Evolutionary conservation across 2,329 filamentous ascomycete species (phyloP).

Genomic region (Colletotrichum neosansevieriae): DNA sequence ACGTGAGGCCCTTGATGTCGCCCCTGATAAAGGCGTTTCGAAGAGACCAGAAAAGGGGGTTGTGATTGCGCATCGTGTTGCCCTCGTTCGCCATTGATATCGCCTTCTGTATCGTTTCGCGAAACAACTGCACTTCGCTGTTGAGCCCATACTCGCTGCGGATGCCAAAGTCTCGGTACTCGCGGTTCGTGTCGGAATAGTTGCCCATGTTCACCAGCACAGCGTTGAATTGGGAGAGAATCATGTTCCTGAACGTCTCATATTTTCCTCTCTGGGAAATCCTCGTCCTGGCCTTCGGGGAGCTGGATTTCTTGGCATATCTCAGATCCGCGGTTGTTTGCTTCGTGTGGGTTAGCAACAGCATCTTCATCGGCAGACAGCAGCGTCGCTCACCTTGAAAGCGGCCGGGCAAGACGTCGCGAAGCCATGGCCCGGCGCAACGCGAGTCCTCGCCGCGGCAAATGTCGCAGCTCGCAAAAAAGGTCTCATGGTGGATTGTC

Average conservation of each 20-base stretch:
- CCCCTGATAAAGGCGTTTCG: slow-evolving; percentile 69
- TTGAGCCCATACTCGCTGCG: slow-evolving; percentile 55
- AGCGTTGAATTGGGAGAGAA: slow-evolving; percentile 36
- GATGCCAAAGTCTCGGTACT: slow-evolving; percentile 42
- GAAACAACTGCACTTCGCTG: slow-evolving; percentile 60
- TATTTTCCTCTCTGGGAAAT: slow-evolving; percentile 25
- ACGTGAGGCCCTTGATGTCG: slow-evolving; percentile 63
- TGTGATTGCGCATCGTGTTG: slow-evolving; percentile 54
- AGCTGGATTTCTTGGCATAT: not conserved
- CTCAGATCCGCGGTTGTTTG: not conserved
- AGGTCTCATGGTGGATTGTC: slow-evolving; percentile 37
- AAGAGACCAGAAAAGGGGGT: slow-evolving; percentile 69
- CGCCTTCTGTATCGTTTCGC: slow-evolving; percentile 57
- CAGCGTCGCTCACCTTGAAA: slow-evolving; percentile 25
- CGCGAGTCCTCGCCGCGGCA: slow-evolving; percentile 23
- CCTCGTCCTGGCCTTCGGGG: not conserved
- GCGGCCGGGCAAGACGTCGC: slow-evolving; percentile 30
- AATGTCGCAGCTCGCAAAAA: slow-evolving; percentile 26
- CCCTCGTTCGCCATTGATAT: slow-evolving; percentile 58
- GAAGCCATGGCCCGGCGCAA: slow-evolving; percentile 35
- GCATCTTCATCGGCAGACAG: not conserved
- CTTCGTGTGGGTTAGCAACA: not conserved
- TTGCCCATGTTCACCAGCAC: slow-evolving; percentile 36
- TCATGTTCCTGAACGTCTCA: slow-evolving; percentile 39
- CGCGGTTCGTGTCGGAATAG: slow-evolving; percentile 35